Conservation (phyloP, 495 filamentous ascomycete species). For the Lophium mytilinum region DNA sequence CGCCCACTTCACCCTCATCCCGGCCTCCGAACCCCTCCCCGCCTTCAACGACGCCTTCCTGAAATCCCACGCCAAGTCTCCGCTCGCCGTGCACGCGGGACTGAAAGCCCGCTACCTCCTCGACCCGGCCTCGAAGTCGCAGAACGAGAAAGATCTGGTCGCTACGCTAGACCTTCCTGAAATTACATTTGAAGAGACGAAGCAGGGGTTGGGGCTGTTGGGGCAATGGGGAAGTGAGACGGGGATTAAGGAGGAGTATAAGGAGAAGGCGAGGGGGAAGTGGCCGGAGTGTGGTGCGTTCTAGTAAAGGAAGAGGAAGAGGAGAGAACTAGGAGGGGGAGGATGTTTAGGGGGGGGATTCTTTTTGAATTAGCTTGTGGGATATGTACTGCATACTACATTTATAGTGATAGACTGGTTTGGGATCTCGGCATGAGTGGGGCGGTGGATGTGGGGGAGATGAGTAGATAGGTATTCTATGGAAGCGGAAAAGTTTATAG, state of each 20-base stretch:
- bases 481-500: too few relatives aligned
- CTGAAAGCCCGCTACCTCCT: conserved; percentile 54
- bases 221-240: conserved; percentile 51
- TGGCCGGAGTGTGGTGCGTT: conserved; percentile 68
- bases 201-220: conserved; percentile 50
- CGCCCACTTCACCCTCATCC: conserved; percentile 53
- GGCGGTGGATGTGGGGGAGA: too few relatives aligned
- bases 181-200: conserved; percentile 53
- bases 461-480: too few relatives aligned
- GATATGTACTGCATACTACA: too few relatives aligned
- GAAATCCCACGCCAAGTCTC: conserved; percentile 52
- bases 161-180: conserved; percentile 46
- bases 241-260: conserved; percentile 46
- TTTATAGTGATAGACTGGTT: too few relatives aligned
- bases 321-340: too few relatives aligned
- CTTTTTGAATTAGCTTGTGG: too few relatives aligned
- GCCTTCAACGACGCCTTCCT: conserved; percentile 62
- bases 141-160: conserved; percentile 53
- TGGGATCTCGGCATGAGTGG: too few relatives aligned
- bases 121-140: conserved; percentile 45
- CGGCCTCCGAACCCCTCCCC: conserved; percentile 47
- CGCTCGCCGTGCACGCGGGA: conserved; percentile 54
- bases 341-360: too few relatives aligned
- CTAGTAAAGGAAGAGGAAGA: not conserved
- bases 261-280: conserved; percentile 54